Evolutionary conservation across 225 moss, liverwort and hornwort genomes (phyloP).

Genomic region (Sphagnum contortum): DNA sequence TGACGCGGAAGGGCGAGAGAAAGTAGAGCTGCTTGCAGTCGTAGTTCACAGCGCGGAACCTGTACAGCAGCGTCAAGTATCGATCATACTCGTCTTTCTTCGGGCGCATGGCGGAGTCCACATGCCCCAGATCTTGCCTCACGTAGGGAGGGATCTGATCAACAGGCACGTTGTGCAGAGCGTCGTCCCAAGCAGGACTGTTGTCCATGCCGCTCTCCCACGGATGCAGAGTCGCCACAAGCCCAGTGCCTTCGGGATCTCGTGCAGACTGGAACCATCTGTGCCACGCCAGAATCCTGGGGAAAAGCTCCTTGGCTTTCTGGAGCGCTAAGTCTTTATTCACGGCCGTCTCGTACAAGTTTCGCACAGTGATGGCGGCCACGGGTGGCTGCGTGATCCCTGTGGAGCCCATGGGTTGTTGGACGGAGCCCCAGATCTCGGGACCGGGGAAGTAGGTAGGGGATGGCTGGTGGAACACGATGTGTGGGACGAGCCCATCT

Average conservation of each 20-base stretch:
- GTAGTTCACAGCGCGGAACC: conserved; percentile 13
- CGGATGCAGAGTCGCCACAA: conserved; percentile 19
- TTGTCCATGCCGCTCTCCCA: conserved; percentile 29
- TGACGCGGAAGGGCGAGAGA: conserved; percentile 16
- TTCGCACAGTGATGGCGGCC: conserved; percentile 16
- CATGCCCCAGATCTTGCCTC: conserved; percentile 17
- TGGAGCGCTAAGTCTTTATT: conserved; percentile 11
- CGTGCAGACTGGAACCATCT: conserved; percentile 15
- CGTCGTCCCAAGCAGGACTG: conserved; percentile 19
- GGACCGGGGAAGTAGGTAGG: conserved; percentile 20
- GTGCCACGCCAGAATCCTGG: conserved; percentile 20
- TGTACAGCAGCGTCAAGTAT: conserved; percentile 17
- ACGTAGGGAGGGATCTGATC: conserved; percentile 15
- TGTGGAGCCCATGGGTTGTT: conserved; percentile 9
- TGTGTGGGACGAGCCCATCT: conserved; percentile 21
- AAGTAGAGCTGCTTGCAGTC: conserved; percentile 9
- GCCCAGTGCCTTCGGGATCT: conserved; percentile 16
- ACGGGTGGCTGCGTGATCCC: conserved; percentile 22
- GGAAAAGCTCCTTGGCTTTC: conserved; percentile 10
- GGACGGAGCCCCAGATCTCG: conserved; percentile 16
- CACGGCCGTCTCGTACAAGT: conserved; percentile 11
- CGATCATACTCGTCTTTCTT: conserved; percentile 15
- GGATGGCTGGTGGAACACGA: conserved; percentile 15
- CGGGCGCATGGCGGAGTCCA: conserved; percentile 16
- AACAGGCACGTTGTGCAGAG: conserved; percentile 11